phyloP scores from a whole-genome alignment of 2,329 filamentous ascomycete species.

The Fusarium fujikuroi region DNA sequence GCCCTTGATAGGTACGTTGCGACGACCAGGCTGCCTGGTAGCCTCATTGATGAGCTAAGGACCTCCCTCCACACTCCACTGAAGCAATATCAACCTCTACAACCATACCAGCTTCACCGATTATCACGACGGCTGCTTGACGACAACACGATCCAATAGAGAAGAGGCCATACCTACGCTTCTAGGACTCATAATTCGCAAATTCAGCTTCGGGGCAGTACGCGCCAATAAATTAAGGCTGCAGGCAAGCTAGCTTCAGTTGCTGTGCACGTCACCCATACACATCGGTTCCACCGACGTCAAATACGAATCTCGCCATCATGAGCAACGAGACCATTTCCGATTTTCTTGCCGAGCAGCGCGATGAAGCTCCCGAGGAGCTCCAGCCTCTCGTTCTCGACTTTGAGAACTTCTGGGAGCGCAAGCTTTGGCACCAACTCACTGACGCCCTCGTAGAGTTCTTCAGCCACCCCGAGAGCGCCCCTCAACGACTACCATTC shows the following conservation, averaged over 20 bases:
- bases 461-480: constrained; percentile 85
- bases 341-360: constrained; percentile 91
- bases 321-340: constrained; percentile 92
- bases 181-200: neutral
- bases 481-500: constrained; percentile 84
- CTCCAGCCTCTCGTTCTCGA: constrained; percentile 87
- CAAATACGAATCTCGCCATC: constrained; percentile 36
- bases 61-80: constrained; percentile 38
- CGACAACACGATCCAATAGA: neutral
- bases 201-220: neutral
- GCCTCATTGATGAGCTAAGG: constrained; percentile 49
- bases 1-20: constrained; percentile 33
- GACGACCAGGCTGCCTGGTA: constrained; percentile 53
- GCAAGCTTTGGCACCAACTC: constrained; percentile 98
- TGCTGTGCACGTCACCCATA: constrained; percentile 37
- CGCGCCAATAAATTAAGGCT: constrained; percentile 17
- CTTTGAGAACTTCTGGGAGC: constrained; percentile 98
- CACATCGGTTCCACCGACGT: constrained; percentile 15
- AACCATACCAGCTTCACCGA: constrained; percentile 9
- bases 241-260: constrained; percentile 38
- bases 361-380: constrained; percentile 86
- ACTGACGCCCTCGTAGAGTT: constrained; percentile 89
- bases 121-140: neutral
- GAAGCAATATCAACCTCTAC: constrained; percentile 27
- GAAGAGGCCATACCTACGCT: neutral